Evolutionary conservation across 2,329 filamentous ascomycete genomes (phyloP).

Genomic region (Tolypocladium tropicale): DNA sequence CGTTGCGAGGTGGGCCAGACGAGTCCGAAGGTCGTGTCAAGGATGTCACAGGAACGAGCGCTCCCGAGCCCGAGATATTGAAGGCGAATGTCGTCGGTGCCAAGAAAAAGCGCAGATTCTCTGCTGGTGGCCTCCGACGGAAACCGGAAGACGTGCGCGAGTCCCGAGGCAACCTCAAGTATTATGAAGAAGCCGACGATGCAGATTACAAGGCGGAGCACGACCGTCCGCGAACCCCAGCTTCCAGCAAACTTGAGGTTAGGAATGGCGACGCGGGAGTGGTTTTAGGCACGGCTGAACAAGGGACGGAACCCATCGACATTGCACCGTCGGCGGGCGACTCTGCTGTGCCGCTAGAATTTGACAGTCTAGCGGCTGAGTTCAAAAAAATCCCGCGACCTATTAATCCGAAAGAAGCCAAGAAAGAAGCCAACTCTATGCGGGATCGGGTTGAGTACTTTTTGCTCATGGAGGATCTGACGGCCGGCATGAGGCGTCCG

Average conservation of each 20-base stretch:
- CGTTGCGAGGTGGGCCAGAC: constrained; percentile 20
- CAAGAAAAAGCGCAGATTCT: constrained; percentile 64
- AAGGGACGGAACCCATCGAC: not conserved
- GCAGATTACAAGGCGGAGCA: constrained; percentile 51
- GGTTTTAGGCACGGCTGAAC: not conserved
- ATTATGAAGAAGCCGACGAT: constrained; percentile 83
- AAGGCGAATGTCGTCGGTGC: constrained; percentile 27
- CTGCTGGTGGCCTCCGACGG: constrained; percentile 69
- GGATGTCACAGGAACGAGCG: constrained; percentile 53
- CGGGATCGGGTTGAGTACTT: constrained; percentile 78
- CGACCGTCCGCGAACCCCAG: not conserved
- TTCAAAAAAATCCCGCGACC: constrained; percentile 44
- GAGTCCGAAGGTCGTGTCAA: constrained; percentile 29
- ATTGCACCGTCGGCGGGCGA: constrained; percentile 2
- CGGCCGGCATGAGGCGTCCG: constrained; percentile 89
- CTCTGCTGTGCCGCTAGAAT: constrained; percentile 15
- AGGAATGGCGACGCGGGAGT: not conserved
- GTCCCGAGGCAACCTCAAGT: constrained; percentile 70
- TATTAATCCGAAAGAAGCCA: constrained; percentile 53
- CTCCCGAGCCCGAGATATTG: constrained; percentile 50
- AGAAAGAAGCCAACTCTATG: constrained; percentile 52
- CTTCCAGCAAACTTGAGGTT: not conserved
- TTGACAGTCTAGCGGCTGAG: constrained; percentile 25
- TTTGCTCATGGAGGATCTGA: constrained; percentile 85
- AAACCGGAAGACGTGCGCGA: constrained; percentile 64